Conservation (phyloP, 1,284 basidiomycete species). For the Kalmanozyma brasiliensis region DNA sequence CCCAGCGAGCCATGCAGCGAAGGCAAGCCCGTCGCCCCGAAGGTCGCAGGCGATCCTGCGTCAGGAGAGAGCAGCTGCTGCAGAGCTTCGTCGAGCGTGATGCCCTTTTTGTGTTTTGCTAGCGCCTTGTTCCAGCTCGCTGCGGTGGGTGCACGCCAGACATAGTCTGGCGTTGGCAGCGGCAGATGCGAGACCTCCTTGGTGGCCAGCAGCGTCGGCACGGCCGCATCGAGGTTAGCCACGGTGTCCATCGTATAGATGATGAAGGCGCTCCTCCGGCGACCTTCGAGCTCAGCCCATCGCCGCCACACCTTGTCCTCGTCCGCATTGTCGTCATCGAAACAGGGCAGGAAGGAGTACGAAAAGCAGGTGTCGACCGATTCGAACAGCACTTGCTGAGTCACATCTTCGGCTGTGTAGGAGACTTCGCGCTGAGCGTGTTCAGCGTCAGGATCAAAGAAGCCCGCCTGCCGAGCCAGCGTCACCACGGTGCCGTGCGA, state of each 20-base stretch:
- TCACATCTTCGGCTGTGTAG: constrained; percentile 43
- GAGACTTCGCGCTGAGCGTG: constrained; percentile 29
- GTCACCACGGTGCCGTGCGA: constrained; percentile 50
- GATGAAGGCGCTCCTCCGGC: constrained; percentile 51
- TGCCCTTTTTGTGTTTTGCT: constrained; percentile 24
- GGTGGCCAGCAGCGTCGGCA: constrained; percentile 39
- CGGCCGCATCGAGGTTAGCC: constrained; percentile 50
- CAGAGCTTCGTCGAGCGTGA: constrained; percentile 53
- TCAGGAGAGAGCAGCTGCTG: constrained; percentile 40
- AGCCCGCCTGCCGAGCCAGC: constrained; percentile 55
- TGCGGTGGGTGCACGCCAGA: constrained; percentile 54
- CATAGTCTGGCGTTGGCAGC: constrained; percentile 50
- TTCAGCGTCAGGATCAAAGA: constrained; percentile 50
- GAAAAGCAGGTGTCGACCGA: constrained; percentile 45
- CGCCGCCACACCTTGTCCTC: constrained; percentile 55
- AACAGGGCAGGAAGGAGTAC: constrained; percentile 42
- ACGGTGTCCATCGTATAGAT: constrained; percentile 58
- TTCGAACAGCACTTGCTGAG: constrained; percentile 34
- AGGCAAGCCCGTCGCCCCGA: constrained; percentile 5
- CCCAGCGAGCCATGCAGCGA: constrained; percentile 52
- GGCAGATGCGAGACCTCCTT: constrained; percentile 56
- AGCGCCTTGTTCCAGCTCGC: constrained; percentile 42
- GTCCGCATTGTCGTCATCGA: constrained; percentile 33
- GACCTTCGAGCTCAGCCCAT: constrained; percentile 59
- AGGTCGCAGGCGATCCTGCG: constrained; percentile 9